These are phyloP conservation scores for Boletus tomentosulus DNA, from an alignment of 768 basidiomycete genomes.

Conservation along the genomic window DNA sequence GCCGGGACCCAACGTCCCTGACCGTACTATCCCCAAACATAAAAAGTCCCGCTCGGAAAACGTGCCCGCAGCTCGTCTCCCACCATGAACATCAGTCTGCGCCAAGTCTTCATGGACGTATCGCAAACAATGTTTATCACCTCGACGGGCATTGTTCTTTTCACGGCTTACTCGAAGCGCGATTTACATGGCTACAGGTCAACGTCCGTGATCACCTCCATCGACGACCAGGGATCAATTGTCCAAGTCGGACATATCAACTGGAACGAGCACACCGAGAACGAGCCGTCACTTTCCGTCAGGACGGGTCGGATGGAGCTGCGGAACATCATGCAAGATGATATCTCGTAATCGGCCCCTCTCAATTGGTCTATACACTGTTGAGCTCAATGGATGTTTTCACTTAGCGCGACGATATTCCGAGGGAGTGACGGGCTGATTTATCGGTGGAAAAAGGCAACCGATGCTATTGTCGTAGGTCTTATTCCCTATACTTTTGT, in stretches of 20 bases:
- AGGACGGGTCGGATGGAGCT: slow-evolving; percentile 1
- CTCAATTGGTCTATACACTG: background rate
- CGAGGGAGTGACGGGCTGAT: slow-evolving; percentile 6
- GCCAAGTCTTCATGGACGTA: slow-evolving; percentile 6
- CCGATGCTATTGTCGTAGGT: slow-evolving; percentile 2
- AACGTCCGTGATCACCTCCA: slow-evolving; percentile 11
- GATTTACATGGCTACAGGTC: background rate
- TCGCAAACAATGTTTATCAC: slow-evolving; percentile 14
- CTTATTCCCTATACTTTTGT: background rate
- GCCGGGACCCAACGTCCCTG: background rate
- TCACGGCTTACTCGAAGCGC: slow-evolving; percentile 1
- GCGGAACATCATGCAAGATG: background rate
- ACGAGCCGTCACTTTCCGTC: background rate
- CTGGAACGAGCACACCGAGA: slow-evolving; percentile 8
- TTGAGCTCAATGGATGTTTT: background rate
- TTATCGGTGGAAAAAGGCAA: slow-evolving; percentile 9
- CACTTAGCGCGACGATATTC: slow-evolving; percentile 5
- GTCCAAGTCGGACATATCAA: slow-evolving; percentile 13
- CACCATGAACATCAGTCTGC: slow-evolving; percentile 20
- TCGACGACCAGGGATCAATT: slow-evolving; percentile 6
- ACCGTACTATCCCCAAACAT: background rate
- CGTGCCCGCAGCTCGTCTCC: background rate
- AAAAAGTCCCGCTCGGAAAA: background rate
- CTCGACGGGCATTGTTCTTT: slow-evolving; percentile 14
- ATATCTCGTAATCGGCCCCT: background rate